Percentiles rank a stretch among this genome's conserved stretches.
These are phyloP conservation scores for Mangifera indica DNA, from an alignment of 345 rosid species.

Conservation along the genomic window DNA sequence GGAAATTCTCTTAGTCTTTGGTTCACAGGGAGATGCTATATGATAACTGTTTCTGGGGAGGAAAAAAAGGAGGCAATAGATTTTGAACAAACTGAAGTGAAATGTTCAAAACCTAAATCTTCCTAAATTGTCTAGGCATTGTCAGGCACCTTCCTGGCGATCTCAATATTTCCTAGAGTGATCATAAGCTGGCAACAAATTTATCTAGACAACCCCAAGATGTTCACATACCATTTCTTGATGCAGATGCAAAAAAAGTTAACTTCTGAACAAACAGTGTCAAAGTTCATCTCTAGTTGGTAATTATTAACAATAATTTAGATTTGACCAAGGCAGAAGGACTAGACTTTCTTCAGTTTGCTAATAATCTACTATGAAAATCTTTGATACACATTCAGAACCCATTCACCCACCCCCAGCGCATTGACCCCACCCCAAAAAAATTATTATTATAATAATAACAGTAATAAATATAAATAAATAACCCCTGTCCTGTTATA, in stretches of 20 bases:
- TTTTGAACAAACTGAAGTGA: too few species aligned
- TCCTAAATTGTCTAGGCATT: not conserved
- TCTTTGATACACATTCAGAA: not conserved
- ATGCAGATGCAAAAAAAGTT: not conserved
- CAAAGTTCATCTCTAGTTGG: not conserved
- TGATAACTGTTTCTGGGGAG: too few species aligned
- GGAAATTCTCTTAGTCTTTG: too few species aligned
- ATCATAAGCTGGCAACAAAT: not conserved
- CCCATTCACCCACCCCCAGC: not conserved
- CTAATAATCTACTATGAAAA: not conserved
- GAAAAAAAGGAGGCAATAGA: too few species aligned
- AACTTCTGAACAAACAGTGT: too few species aligned
- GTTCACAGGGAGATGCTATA: too few species aligned
- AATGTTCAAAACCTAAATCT: not conserved
- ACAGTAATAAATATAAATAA: not conserved
- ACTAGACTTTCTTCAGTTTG: not conserved
- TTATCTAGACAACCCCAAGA: conserved; percentile 1
- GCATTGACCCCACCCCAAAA: not conserved
- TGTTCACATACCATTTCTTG: not conserved
- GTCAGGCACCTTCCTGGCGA: not conserved
- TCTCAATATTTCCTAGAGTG: not conserved
- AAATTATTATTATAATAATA: not conserved
- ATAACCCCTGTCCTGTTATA: too few species aligned
- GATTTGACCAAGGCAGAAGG: not conserved
- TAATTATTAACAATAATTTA: not conserved